These are phyloP conservation scores for Potentilla sterilis DNA, from an alignment of 306 rosid genomes.

Conservation along the genomic window DNA sequence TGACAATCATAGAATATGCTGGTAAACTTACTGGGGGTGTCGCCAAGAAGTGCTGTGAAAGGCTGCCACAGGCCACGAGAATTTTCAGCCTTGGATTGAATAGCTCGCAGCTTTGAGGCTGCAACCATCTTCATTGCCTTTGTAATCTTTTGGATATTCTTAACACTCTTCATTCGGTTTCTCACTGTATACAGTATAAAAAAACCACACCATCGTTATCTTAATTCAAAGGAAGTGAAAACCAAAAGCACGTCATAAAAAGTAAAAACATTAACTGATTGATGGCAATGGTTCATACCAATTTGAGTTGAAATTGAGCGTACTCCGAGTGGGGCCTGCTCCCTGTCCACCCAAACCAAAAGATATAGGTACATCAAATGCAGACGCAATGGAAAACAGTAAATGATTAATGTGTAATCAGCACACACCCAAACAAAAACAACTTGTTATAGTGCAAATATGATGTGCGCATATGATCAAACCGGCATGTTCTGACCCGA, in stretches of 20 bases:
- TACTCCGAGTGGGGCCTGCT: constrained; percentile 57
- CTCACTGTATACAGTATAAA: constrained; percentile 53
- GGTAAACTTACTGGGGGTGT: constrained; percentile 62
- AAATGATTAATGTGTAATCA: background rate
- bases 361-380: background rate
- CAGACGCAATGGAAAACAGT: background rate
- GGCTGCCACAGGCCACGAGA: constrained; percentile 99
- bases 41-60: constrained; percentile 91
- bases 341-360: constrained; percentile 48
- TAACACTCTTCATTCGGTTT: constrained; percentile 97
- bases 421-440: background rate
- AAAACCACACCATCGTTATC: background rate
- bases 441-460: too few species aligned
- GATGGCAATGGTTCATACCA: constrained; percentile 46
- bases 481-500: background rate
- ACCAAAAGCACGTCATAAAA: background rate
- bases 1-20: constrained; percentile 5
- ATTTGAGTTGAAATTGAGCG: constrained; percentile 94
- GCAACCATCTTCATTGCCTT: constrained; percentile 99
- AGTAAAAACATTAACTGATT: background rate
- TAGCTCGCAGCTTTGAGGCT: constrained; percentile 88
- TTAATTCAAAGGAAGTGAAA: background rate
- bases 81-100: constrained; percentile 80
- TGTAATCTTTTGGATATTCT: constrained; percentile 91
- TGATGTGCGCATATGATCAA: too few species aligned